These are phyloP conservation scores for Termitomyces sp. DNA, from an alignment of 768 basidiomycete species.

Conservation along the genomic window DNA sequence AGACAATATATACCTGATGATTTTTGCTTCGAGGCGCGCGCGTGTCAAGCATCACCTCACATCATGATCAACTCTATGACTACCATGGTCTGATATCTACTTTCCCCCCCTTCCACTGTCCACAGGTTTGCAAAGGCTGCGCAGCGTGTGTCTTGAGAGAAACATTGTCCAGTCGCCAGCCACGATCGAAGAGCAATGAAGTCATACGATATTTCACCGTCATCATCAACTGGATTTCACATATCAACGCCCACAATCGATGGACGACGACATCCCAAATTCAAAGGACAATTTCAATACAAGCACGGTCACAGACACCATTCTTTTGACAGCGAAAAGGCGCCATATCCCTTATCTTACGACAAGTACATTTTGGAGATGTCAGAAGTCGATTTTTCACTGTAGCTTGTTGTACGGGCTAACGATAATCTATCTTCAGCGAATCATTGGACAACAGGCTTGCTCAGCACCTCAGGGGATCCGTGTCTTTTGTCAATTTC, in stretches of 20 bases:
- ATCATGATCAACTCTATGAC: constrained; percentile 11
- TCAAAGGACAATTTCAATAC: constrained; percentile 48
- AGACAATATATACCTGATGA: neutral
- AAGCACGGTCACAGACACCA: constrained; percentile 66
- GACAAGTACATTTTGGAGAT: constrained; percentile 62
- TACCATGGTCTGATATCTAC: constrained; percentile 12
- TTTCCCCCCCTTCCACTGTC: neutral
- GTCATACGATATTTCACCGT: constrained; percentile 16
- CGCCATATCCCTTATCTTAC: constrained; percentile 74
- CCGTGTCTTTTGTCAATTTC: constrained; percentile 59
- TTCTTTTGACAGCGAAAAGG: constrained; percentile 67
- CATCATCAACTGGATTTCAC: constrained; percentile 6
- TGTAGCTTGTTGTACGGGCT: neutral
- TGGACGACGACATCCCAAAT: constrained; percentile 31
- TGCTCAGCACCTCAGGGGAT: constrained; percentile 40
- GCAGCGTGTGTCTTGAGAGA: neutral
- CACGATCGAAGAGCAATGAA: constrained; percentile 13
- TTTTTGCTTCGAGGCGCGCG: neutral
- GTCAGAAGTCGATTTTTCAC: constrained; percentile 27
- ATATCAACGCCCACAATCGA: constrained; percentile 23
- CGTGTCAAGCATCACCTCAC: constrained; percentile 12
- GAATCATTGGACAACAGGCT: constrained; percentile 53
- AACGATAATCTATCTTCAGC: constrained; percentile 21
- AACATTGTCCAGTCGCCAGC: neutral
- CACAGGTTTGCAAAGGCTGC: neutral